phyloP scores from a whole-genome alignment of 257 asterid genomes.

The Asclepias syriaca region DNA sequence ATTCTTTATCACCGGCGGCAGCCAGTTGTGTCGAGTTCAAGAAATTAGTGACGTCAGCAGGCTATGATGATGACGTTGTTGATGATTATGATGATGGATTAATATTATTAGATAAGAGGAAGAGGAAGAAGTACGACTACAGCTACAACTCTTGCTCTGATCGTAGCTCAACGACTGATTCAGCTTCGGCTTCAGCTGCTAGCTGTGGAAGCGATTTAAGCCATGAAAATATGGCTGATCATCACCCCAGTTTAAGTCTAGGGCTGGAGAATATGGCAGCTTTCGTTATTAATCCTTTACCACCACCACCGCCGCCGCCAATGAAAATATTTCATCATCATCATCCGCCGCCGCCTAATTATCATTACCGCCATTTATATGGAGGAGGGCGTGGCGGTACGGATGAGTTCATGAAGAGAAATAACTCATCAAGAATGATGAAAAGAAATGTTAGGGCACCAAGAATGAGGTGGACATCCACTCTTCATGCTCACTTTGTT shows the following conservation, averaged over 20 bases:
- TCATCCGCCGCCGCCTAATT: not conserved
- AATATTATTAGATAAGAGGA: not conserved
- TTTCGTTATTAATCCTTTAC: slow-evolving; percentile 1
- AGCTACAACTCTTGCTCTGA: slow-evolving; percentile 10
- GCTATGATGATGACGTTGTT: not conserved
- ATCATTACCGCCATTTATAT: not conserved
- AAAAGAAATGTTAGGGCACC: slow-evolving; percentile 65
- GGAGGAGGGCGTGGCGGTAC: no score
- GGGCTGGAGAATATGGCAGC: slow-evolving; percentile 30
- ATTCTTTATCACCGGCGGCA: no score
- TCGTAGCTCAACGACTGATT: slow-evolving; percentile 36
- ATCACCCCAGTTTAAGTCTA: slow-evolving; percentile 42
- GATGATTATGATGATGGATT: slow-evolving; percentile 7
- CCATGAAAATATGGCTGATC: slow-evolving; percentile 36
- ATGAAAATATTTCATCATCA: slow-evolving; percentile 16
- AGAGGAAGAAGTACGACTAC: no score
- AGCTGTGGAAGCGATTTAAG: slow-evolving; percentile 73
- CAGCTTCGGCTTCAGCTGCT: slow-evolving; percentile 39
- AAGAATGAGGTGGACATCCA: slow-evolving; percentile 88
- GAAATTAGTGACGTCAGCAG: not conserved
- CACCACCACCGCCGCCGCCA: slow-evolving; percentile 3
- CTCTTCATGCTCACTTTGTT: slow-evolving; percentile 84
- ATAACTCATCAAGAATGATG: slow-evolving; percentile 33
- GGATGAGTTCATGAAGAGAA: slow-evolving; percentile 40
- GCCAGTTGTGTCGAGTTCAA: slow-evolving; percentile 14